These are phyloP conservation scores for Xylariaceae sp. DNA, from an alignment of 2,329 filamentous ascomycete species.

Conservation along the genomic window DNA sequence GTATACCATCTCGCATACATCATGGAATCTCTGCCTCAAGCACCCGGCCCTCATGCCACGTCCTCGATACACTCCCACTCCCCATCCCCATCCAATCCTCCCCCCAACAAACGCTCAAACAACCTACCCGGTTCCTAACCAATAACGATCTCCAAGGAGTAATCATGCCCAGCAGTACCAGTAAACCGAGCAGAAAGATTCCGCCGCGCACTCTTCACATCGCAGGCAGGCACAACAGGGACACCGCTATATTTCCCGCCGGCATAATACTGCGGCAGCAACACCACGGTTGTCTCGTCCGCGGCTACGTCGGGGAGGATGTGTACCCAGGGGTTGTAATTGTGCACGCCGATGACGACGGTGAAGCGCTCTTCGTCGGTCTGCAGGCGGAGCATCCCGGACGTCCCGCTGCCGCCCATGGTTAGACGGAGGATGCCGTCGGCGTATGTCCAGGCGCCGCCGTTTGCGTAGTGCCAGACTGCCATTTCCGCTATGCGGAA, in stretches of 20 bases:
- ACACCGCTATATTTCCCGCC: constrained; percentile 5
- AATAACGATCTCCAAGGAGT: background rate
- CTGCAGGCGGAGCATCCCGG: constrained; percentile 8
- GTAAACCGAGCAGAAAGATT: background rate
- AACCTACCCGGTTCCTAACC: background rate
- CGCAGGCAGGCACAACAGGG: background rate
- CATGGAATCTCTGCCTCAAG: too few relatives aligned
- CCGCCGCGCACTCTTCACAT: background rate
- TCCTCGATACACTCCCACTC: too few relatives aligned
- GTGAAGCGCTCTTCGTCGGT: constrained; percentile 1
- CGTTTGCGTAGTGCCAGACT: constrained; percentile 11
- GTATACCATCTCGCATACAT: too few relatives aligned
- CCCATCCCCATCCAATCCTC: too few relatives aligned
- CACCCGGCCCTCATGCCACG: too few relatives aligned
- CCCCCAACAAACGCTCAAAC: too few relatives aligned
- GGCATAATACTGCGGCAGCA: constrained; percentile 9
- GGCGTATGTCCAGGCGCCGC: constrained; percentile 1
- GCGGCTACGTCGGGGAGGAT: background rate
- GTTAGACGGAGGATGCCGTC: background rate
- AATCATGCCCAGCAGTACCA: background rate
- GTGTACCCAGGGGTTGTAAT: constrained; percentile 8
- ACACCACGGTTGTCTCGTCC: background rate
- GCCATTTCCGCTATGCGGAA: constrained; percentile 5
- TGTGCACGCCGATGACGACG: constrained; percentile 5
- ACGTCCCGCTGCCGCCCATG: constrained; percentile 10